Percentiles rank a stretch among this genome's conserved stretches.
Evolutionary conservation across 441 rosid species (phyloP).

Genomic region (Gossypium schwendimanii): DNA sequence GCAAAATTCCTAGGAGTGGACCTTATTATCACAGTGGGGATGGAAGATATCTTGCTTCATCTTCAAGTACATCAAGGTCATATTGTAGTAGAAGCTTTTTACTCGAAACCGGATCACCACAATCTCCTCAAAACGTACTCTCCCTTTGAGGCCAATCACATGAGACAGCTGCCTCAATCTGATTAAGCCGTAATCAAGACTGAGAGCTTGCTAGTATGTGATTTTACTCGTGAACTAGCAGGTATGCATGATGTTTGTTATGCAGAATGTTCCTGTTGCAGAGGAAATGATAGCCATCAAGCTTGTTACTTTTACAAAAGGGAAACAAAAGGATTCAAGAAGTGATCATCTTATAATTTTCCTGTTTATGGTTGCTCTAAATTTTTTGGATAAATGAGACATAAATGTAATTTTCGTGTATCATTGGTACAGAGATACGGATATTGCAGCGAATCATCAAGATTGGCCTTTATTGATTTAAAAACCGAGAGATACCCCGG

Average conservation of each 20-base stretch:
- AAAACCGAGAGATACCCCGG: background rate
- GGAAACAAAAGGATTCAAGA: background rate
- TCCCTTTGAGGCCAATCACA: conserved; percentile 37
- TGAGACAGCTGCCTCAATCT: conserved; percentile 19
- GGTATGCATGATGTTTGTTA: background rate
- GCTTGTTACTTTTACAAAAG: conserved; percentile 3
- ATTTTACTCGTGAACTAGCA: conserved; percentile 9
- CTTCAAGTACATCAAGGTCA: conserved; percentile 89
- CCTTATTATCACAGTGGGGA: conserved; percentile 49
- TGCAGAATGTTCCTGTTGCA: background rate
- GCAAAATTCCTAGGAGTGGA: conserved; percentile 45
- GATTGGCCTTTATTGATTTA: background rate
- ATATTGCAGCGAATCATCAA: background rate
- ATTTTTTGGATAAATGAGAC: background rate
- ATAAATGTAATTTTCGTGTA: background rate
- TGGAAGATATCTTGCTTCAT: conserved; percentile 69
- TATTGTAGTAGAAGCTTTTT: conserved; percentile 84
- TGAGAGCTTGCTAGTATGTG: background rate
- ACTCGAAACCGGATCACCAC: conserved; percentile 87
- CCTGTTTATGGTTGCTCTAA: background rate
- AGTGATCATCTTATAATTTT: background rate
- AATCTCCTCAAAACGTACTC: conserved; percentile 56
- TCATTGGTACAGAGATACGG: background rate
- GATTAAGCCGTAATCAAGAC: background rate
- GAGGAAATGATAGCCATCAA: background rate